Evolutionary conservation across 192 early-diverging fungal genomes (phyloP).

Genomic region (Backusella westeae): DNA sequence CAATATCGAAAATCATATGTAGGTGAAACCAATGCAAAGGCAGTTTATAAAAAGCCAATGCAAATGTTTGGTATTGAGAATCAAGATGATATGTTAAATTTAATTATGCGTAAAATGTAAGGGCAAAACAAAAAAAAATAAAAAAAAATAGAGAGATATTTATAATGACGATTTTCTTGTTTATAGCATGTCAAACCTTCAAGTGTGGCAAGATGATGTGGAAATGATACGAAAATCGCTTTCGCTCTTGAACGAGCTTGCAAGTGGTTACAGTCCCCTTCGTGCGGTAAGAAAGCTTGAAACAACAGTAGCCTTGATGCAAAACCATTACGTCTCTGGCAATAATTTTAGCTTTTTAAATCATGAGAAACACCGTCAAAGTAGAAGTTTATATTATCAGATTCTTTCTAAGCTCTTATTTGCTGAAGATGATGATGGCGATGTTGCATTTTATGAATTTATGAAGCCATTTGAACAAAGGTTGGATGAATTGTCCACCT

Average conservation of each 20-base stretch:
- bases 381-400: constrained; percentile 70
- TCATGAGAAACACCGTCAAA: constrained; percentile 54
- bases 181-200: constrained; percentile 56
- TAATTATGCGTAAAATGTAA: constrained; percentile 66
- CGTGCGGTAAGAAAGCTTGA: constrained; percentile 76
- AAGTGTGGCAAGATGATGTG: constrained; percentile 55
- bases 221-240: constrained; percentile 61
- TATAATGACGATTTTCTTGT: not conserved
- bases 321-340: constrained; percentile 58
- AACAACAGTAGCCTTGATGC: constrained; percentile 59
- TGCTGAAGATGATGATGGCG: constrained; percentile 57
- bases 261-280: constrained; percentile 67
- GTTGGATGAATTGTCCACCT: constrained; percentile 51
- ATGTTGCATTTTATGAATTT: constrained; percentile 63
- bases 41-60: constrained; percentile 63
- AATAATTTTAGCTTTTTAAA: constrained; percentile 75
- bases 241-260: constrained; percentile 72
- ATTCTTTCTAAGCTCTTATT: constrained; percentile 78
- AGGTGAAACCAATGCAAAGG: constrained; percentile 51
- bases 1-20: constrained; percentile 80
- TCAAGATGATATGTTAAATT: constrained; percentile 54
- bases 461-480: constrained; percentile 64
- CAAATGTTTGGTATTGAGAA: constrained; percentile 66
- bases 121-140: not conserved
- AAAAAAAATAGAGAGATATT: not conserved